phyloP scores from a whole-genome alignment of 768 basidiomycete species.

The Saitozyma podzolica region DNA sequence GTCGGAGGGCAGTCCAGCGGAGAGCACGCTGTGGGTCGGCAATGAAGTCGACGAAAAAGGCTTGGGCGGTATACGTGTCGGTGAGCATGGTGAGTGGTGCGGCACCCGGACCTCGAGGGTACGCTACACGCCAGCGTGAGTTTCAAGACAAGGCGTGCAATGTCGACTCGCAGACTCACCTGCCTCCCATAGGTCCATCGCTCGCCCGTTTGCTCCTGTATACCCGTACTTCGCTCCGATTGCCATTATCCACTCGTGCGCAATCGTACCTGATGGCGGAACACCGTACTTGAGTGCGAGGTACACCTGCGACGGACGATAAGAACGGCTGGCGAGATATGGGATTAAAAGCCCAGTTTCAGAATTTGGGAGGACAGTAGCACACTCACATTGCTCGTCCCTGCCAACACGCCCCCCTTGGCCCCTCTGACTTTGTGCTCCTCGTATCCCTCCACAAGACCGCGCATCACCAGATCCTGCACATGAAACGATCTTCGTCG shows the following conservation, averaged over 20 bases:
- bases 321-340: not conserved
- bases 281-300: conserved; percentile 75
- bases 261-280: conserved; percentile 64
- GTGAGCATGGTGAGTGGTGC: conserved; percentile 72
- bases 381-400: conserved; percentile 83
- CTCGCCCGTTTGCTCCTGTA: conserved; percentile 67
- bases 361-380: conserved; percentile 3
- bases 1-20: conserved; percentile 79
- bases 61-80: conserved; percentile 87
- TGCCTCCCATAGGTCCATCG: conserved; percentile 83
- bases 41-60: conserved; percentile 70
- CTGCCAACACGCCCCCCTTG: conserved; percentile 59
- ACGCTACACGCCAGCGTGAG: conserved; percentile 31
- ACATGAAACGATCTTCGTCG: conserved; percentile 57
- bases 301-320: conserved; percentile 62
- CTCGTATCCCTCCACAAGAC: conserved; percentile 66
- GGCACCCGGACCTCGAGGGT: conserved; percentile 50
- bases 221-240: conserved; percentile 84
- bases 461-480: conserved; percentile 75
- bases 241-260: conserved; percentile 57
- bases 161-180: conserved; percentile 53
- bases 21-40: conserved; percentile 60
- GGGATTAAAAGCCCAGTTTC: not conserved
- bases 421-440: conserved; percentile 53
- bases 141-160: too few species aligned